Evolutionary conservation across 306 rosid genomes (phyloP).

Genomic region (Vigna hirtella): DNA sequence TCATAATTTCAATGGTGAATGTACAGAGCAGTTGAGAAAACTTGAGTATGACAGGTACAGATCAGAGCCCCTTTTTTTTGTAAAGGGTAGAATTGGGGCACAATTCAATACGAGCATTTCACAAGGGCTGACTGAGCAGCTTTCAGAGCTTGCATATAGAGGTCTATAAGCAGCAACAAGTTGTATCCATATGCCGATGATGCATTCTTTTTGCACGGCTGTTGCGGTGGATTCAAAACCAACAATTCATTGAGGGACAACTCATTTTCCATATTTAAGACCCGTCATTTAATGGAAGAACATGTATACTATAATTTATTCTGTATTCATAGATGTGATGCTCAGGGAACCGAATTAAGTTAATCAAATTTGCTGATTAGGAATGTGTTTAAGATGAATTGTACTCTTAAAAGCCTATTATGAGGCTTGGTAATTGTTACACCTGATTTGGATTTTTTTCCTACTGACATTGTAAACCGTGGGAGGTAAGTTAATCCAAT

Average conservation of each 20-base stretch:
- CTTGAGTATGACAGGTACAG: conserved; percentile 36
- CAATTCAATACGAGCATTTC: conserved; percentile 22
- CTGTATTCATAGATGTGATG: not conserved
- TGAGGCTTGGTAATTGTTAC: not conserved
- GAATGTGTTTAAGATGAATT: conserved; percentile 29
- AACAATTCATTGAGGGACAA: conserved; percentile 19
- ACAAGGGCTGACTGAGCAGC: conserved; percentile 41
- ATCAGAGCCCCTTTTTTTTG: conserved; percentile 47
- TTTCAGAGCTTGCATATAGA: conserved; percentile 27
- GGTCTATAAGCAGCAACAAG: conserved; percentile 36
- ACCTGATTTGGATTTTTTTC: too few relatives aligned
- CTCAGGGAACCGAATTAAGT: conserved; percentile 11
- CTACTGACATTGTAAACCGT: too few relatives aligned
- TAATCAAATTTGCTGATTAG: conserved; percentile 27
- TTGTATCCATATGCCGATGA: conserved; percentile 17
- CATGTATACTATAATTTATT: not conserved
- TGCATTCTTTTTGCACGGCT: conserved; percentile 27
- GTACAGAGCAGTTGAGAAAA: conserved; percentile 50
- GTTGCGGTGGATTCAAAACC: conserved; percentile 23
- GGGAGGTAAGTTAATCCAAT: too few relatives aligned
- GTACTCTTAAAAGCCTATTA: conserved; percentile 8
- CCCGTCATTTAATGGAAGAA: conserved; percentile 6
- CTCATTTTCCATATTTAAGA: not conserved
- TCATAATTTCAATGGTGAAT: conserved; percentile 27
- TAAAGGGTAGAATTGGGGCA: conserved; percentile 39